Percentiles rank a stretch among this genome's conserved stretches.
Evolutionary conservation across 2,329 filamentous ascomycete species (phyloP).

Genomic region (Scedosporium minutisporum): DNA sequence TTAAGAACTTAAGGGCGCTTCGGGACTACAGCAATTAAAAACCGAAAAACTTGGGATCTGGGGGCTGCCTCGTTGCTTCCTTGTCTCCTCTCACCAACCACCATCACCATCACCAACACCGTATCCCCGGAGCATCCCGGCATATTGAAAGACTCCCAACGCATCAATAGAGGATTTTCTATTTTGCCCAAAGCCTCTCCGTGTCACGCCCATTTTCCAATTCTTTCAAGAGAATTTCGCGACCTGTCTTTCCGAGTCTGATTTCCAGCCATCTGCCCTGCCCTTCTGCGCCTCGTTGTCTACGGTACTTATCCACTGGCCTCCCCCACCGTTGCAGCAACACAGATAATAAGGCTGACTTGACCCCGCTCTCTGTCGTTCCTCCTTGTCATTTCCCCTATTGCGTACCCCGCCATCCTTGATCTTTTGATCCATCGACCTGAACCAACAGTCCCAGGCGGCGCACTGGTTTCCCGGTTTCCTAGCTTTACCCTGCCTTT

Average conservation of each 20-base stretch:
- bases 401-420: slow-evolving; percentile 1
- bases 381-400: background rate
- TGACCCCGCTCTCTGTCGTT: slow-evolving; percentile 4
- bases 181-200: background rate
- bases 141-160: too few species aligned
- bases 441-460: background rate
- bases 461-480: background rate
- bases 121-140: too few species aligned
- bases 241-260: background rate
- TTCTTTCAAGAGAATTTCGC: background rate
- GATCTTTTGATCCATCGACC: background rate
- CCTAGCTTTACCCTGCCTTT: background rate
- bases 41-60: too few species aligned
- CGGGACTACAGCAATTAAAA: too few species aligned
- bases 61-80: too few species aligned
- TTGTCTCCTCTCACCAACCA: too few species aligned
- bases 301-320: background rate
- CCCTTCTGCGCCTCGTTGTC: background rate
- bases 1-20: too few species aligned
- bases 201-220: background rate
- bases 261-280: background rate
- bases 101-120: too few species aligned
- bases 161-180: too few species aligned
- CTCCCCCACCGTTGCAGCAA: background rate
- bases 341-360: slow-evolving; percentile 6